Conservation (phyloP, 2,329 filamentous ascomycete species). For the Stachybotrys echinatus region DNA sequence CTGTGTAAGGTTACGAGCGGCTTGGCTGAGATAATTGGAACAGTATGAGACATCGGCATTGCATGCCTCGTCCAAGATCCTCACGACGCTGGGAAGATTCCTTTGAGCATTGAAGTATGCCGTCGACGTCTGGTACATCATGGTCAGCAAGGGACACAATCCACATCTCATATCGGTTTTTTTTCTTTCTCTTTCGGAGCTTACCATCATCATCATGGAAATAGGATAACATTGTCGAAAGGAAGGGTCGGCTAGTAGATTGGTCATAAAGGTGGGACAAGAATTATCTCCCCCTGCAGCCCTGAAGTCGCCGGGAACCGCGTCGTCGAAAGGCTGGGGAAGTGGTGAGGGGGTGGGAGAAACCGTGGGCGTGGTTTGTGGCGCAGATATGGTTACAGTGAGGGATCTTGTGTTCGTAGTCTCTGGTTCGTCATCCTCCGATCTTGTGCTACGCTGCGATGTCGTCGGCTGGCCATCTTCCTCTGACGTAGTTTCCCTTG, state of each 20-base stretch:
- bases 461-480: background rate
- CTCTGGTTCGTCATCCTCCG: slow-evolving; percentile 5
- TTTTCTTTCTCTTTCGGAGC: slow-evolving; percentile 13
- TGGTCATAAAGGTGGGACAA: slow-evolving; percentile 64
- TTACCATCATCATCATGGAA: slow-evolving; percentile 75
- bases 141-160: slow-evolving; percentile 5
- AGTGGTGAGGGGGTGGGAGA: slow-evolving; percentile 43
- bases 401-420: slow-evolving; percentile 5
- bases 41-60: slow-evolving; percentile 62
- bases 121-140: slow-evolving; percentile 60
- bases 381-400: slow-evolving; percentile 14
- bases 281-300: slow-evolving; percentile 36
- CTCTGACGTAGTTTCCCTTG: background rate
- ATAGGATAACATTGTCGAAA: slow-evolving; percentile 76
- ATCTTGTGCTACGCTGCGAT: background rate
- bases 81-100: slow-evolving; percentile 66
- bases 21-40: slow-evolving; percentile 53
- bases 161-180: background rate
- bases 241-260: slow-evolving; percentile 58
- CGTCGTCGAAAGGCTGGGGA: slow-evolving; percentile 57
- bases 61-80: slow-evolving; percentile 76
- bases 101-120: slow-evolving; percentile 77
- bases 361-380: slow-evolving; percentile 12
- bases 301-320: slow-evolving; percentile 58
- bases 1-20: slow-evolving; percentile 61